Evolutionary conservation across 2,329 filamentous ascomycete species (phyloP).

Genomic region (Trichoderma afroharzianum): DNA sequence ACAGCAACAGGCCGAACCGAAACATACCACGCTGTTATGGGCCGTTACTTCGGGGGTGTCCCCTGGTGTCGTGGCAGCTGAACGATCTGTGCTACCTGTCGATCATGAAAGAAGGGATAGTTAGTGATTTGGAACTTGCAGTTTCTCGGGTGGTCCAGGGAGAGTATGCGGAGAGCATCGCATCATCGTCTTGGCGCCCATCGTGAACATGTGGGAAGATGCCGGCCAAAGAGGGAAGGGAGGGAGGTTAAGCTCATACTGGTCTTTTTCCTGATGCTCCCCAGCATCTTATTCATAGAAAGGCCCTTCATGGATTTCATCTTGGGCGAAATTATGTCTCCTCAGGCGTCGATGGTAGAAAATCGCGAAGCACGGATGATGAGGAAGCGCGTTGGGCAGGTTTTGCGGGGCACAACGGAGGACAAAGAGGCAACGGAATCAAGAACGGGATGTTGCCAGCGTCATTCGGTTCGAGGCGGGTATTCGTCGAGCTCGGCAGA

Average conservation of each 20-base stretch:
- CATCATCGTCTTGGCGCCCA: neutral
- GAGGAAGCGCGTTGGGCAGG: conserved; percentile 12
- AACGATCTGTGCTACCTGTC: conserved; percentile 8
- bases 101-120: neutral
- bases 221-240: neutral
- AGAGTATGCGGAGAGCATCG: neutral
- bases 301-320: conserved; percentile 51
- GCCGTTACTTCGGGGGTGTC: conserved; percentile 67
- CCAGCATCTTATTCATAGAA: conserved; percentile 55
- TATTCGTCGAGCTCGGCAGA: neutral
- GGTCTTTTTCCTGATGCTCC: conserved; percentile 50
- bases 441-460: neutral
- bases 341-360: neutral
- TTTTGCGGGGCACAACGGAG: neutral
- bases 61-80: conserved; percentile 31
- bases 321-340: conserved; percentile 6
- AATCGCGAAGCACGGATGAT: neutral
- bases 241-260: conserved; percentile 23
- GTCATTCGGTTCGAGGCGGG: neutral
- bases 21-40: conserved; percentile 60
- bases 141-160: neutral
- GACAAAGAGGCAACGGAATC: neutral
- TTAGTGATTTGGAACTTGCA: neutral
- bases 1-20: neutral
- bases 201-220: neutral